These are phyloP conservation scores for Chlorella ohadii DNA, from an alignment of 139 green algal genomes.

Conservation along the genomic window DNA sequence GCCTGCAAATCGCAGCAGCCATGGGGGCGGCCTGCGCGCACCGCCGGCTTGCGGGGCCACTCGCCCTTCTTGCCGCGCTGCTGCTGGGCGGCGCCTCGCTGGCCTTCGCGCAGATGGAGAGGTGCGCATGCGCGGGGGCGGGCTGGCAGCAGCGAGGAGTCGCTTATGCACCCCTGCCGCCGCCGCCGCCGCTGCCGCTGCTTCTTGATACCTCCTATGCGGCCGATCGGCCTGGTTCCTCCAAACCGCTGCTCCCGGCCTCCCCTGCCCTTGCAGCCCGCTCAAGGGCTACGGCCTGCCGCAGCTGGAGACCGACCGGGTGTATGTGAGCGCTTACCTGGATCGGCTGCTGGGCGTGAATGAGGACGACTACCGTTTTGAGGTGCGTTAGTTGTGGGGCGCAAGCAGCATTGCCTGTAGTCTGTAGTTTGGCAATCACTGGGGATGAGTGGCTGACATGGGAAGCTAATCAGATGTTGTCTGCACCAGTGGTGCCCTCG, in stretches of 20 bases:
- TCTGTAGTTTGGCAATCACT: too few relatives aligned
- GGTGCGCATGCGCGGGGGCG: not conserved
- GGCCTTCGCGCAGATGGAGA: conserved; percentile 6
- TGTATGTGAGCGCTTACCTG: conserved; percentile 19
- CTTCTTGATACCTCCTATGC: not conserved
- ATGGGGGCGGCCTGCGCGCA: too few relatives aligned
- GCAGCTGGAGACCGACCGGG: not conserved
- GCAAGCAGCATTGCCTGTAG: too few relatives aligned
- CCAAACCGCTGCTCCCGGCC: too few relatives aligned
- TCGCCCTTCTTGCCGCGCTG: not conserved
- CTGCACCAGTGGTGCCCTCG: too few relatives aligned
- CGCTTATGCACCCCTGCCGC: not conserved
- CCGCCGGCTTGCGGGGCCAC: too few relatives aligned
- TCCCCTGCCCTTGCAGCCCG: not conserved
- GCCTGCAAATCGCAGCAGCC: too few relatives aligned
- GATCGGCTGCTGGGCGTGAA: conserved; percentile 23
- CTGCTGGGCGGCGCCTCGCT: not conserved
- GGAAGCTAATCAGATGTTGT: too few relatives aligned
- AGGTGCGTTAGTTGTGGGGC: too few relatives aligned
- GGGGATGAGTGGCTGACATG: too few relatives aligned
- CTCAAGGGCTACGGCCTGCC: conserved; percentile 5
- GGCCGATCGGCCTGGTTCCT: too few relatives aligned
- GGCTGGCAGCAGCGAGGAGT: not conserved
- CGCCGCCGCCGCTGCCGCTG: not conserved
- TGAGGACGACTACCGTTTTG: conserved; percentile 16